A percentile compares a stretch with the other conserved stretches of the same genome.
Conservation (phyloP, 2,329 filamentous ascomycete genomes). For the Pseudonectria buxi region DNA sequence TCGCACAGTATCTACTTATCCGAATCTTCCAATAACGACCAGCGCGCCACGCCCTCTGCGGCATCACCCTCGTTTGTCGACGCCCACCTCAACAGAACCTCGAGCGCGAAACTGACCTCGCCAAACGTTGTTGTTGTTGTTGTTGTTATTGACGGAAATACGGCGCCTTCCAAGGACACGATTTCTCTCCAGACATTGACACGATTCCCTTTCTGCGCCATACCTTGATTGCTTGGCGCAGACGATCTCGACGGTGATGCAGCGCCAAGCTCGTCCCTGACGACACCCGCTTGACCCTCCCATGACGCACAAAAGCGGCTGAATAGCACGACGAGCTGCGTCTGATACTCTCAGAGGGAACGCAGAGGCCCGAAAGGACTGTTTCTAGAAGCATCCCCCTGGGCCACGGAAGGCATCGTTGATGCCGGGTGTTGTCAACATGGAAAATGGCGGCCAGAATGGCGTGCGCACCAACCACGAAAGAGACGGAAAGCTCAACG, state of each 20-base stretch:
- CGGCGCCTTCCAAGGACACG: not conserved
- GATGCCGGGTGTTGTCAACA: conserved; percentile 49
- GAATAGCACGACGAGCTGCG: conserved; percentile 8
- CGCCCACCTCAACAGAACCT: too few relatives aligned
- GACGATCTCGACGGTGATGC: conserved; percentile 17
- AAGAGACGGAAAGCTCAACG: conserved; percentile 40
- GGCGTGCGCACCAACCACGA: conserved; percentile 50
- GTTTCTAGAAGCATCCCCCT: conserved; percentile 6
- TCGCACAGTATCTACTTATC: too few relatives aligned
- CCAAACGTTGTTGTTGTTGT: too few relatives aligned
- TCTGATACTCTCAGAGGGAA: conserved; percentile 10
- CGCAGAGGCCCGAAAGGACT: conserved; percentile 6
- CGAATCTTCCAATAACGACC: too few relatives aligned
- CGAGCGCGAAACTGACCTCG: too few relatives aligned
- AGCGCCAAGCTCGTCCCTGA: conserved; percentile 10
- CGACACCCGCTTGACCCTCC: conserved; percentile 7
- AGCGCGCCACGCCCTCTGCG: too few relatives aligned
- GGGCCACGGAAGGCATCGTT: conserved; percentile 10
- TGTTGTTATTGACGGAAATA: not conserved
- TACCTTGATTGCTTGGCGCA: conserved; percentile 12
- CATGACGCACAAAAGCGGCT: conserved; percentile 14
- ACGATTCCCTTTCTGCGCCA: conserved; percentile 7
- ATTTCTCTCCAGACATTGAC: conserved; percentile 1
- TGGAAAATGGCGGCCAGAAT: conserved; percentile 49
- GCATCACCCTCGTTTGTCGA: too few relatives aligned